Conservation (phyloP, 2,329 filamentous ascomycete genomes). For the Colletotrichum filicis region DNA sequence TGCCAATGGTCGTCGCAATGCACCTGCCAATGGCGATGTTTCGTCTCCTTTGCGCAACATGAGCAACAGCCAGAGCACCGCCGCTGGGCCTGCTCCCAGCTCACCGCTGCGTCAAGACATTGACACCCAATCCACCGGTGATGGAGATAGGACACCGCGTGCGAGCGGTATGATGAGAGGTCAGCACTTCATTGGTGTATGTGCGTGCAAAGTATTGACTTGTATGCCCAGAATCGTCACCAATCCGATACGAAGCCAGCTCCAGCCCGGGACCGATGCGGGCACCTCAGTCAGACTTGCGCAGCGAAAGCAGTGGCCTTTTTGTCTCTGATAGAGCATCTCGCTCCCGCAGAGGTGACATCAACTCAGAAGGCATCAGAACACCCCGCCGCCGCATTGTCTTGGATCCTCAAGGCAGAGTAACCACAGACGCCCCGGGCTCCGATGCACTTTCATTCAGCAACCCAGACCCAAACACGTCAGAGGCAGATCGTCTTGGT, state of each 20-base stretch:
- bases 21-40: conserved; percentile 48
- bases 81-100: conserved; percentile 57
- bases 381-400: conserved; percentile 68
- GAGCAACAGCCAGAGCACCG: conserved; percentile 66
- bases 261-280: conserved; percentile 80
- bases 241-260: conserved; percentile 89
- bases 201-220: neutral
- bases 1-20: conserved; percentile 41
- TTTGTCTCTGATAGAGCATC: conserved; percentile 75
- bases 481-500: conserved; percentile 88
- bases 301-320: conserved; percentile 86
- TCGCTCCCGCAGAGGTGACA: conserved; percentile 81
- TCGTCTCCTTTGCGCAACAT: conserved; percentile 68
- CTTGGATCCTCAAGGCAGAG: conserved; percentile 68
- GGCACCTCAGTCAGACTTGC: conserved; percentile 74
- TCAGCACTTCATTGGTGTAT: conserved; percentile 48
- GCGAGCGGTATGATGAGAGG: conserved; percentile 73
- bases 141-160: conserved; percentile 76
- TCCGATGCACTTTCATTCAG: conserved; percentile 71
- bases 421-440: conserved; percentile 61
- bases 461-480: conserved; percentile 82
- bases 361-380: conserved; percentile 81
- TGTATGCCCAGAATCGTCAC: conserved; percentile 79
- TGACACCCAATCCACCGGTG: conserved; percentile 62
- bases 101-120: conserved; percentile 70